Evolutionary conservation across 2,329 filamentous ascomycete genomes (phyloP), one percentile per base, ranked within the genome.

Genomic region (Colletotrichum aenigma): DNA sequence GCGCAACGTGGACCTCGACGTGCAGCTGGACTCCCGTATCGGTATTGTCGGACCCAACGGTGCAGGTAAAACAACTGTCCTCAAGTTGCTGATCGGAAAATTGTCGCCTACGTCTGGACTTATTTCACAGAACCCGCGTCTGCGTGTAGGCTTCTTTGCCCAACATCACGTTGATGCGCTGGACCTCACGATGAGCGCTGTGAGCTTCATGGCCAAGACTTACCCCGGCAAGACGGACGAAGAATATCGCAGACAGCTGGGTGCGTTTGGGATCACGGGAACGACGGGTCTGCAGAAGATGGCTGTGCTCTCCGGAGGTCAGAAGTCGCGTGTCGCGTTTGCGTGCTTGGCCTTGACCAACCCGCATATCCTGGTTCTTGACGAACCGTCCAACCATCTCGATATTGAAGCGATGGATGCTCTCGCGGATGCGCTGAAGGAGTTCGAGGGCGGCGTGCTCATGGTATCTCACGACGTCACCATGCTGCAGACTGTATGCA

Each of bases 321-420:
- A 99, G 83, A 99, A 99, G 85, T 98, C 96, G 67, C 95, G 97
- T 88, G 97, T 99, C 3, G 97, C 97, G 9, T 99, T 99, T 85
- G 96, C 97, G n/a, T 98, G 96, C 83, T 87, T 99, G 77, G 96
- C 96, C 1, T 88, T 99, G 78, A 95, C 93, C 65, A 98, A 98
- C 85, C 97, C 97, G 21, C 97, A 99, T 83, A 98, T 99, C 79
- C 90, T 99, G 62, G 96, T 99, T 76, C 94, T 99, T 66, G 97
- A 99, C 90, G 97, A 99, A 86, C 97, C 97, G 84, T 98, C 95
- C 78, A 99, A 99, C 88, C 97, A 99, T 86, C 89, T 99, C 81
- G 97, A 99, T 91, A 98, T 99, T 80, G 97, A 99, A 85, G 97
- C 97, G 78, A 98, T 99, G 97, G 97, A 99, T 84, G 96, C 97